A percentile compares a stretch with the other conserved stretches of the same genome.
phyloP scores from a whole-genome alignment of 495 filamentous ascomycete genomes.

The Hypoxylon lenormandii region DNA sequence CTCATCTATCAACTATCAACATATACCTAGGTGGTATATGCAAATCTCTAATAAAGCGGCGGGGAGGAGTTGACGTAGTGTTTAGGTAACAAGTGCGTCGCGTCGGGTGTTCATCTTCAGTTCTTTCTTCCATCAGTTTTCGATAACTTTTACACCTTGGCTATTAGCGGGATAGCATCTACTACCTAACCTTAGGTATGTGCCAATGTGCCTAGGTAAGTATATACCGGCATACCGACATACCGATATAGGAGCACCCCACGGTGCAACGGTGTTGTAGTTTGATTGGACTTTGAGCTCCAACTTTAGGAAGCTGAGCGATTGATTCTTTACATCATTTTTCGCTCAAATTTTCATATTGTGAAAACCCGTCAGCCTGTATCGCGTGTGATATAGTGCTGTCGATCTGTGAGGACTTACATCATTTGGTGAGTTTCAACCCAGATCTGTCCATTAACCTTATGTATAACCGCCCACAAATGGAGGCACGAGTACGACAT shows the following conservation, averaged over 20 bases:
- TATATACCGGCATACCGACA: too few relatives aligned
- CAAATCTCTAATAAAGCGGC: too few relatives aligned
- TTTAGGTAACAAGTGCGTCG: conserved; percentile 35
- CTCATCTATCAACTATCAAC: too few relatives aligned
- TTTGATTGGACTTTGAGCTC: too few relatives aligned
- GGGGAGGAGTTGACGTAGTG: conserved; percentile 25
- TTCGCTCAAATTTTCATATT: not conserved
- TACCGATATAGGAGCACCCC: too few relatives aligned
- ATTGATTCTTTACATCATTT: too few relatives aligned
- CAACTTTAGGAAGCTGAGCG: too few relatives aligned
- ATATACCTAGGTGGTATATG: too few relatives aligned
- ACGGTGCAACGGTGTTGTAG: not conserved
- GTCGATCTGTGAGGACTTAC: conserved; percentile 35
- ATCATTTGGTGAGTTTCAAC: conserved; percentile 39
- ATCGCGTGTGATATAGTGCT: conserved; percentile 13
- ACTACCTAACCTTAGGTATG: too few relatives aligned
- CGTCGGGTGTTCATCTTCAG: not conserved
- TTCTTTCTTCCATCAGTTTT: conserved; percentile 17
- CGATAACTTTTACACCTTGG: not conserved
- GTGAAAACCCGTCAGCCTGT: not conserved
- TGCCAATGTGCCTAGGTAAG: too few relatives aligned
- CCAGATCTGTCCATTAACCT: conserved; percentile 41
- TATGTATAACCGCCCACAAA: not conserved
- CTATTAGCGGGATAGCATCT: too few relatives aligned
- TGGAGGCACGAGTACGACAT: not conserved